A percentile compares a stretch with the other conserved stretches of the same genome.
Evolutionary conservation across 441 rosid genomes (phyloP).

Genomic region (Erodium texanum): DNA sequence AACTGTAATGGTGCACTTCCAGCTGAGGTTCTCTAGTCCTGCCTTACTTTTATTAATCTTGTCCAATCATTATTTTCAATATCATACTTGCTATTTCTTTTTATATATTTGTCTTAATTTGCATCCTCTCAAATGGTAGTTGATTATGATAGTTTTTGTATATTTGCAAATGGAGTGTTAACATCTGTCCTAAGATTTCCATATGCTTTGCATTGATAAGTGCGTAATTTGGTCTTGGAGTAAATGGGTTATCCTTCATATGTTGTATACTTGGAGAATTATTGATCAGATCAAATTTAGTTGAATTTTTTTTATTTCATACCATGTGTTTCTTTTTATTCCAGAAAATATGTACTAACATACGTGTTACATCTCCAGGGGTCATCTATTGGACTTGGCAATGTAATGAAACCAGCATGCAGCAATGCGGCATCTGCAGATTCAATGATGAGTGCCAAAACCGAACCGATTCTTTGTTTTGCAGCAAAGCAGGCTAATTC

Average conservation of each 20-base stretch:
- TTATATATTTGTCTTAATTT: neutral
- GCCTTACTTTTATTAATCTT: slow-evolving; percentile 7
- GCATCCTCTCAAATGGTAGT: neutral
- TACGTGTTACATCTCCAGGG: slow-evolving; percentile 31
- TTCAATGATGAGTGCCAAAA: slow-evolving; percentile 69
- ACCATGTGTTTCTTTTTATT: neutral
- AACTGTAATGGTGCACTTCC: slow-evolving; percentile 43
- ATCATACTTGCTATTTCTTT: neutral
- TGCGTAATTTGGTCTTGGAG: neutral
- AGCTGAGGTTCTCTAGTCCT: slow-evolving; percentile 45
- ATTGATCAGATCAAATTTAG: neutral
- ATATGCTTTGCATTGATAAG: neutral
- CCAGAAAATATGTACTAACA: neutral
- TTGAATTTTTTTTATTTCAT: neutral
- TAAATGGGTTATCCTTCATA: neutral
- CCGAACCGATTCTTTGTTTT: slow-evolving; percentile 72
- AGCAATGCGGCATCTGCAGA: slow-evolving; percentile 68
- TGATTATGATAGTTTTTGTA: neutral
- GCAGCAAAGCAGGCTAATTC: slow-evolving; percentile 48
- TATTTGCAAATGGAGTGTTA: neutral
- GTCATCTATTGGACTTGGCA: slow-evolving; percentile 43
- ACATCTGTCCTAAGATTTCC: neutral
- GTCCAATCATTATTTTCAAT: neutral
- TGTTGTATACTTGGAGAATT: neutral
- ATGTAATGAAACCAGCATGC: slow-evolving; percentile 50